These are phyloP conservation scores for Sicyos edulis DNA, from an alignment of 306 rosid species.

Conservation along the genomic window DNA sequence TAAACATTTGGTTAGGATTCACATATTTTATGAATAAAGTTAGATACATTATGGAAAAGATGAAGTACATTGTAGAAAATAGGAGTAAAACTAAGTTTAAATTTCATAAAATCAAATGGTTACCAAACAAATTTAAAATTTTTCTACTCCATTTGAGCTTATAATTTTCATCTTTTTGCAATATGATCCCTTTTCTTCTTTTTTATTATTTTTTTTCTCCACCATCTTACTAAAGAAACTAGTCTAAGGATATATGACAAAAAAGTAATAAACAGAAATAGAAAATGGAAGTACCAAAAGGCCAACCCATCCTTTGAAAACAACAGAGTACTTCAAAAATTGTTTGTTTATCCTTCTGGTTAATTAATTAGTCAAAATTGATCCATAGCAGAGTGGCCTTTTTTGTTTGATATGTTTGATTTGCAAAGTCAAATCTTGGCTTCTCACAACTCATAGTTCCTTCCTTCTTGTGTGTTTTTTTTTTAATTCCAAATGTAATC, in stretches of 20 bases:
- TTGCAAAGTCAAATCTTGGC: background rate
- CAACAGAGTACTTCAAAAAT: background rate
- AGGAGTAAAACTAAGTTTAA: too few relatives aligned
- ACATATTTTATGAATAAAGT: too few relatives aligned
- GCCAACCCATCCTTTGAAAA: too few relatives aligned
- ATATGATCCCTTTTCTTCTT: background rate
- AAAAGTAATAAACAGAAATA: too few relatives aligned
- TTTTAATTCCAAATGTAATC: background rate
- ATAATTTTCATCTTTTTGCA: background rate
- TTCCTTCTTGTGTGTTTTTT: background rate
- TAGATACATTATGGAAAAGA: too few relatives aligned
- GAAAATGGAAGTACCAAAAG: too few relatives aligned
- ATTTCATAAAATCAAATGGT: too few relatives aligned
- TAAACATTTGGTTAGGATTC: too few relatives aligned
- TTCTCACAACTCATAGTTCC: background rate
- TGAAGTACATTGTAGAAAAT: too few relatives aligned
- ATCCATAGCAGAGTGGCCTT: background rate
- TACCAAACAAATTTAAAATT: too few relatives aligned
- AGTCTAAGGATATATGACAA: background rate
- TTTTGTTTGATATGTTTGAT: background rate
- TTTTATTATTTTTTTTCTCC: background rate
- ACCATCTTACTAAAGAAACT: background rate
- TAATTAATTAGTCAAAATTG: background rate
- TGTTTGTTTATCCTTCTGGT: background rate
- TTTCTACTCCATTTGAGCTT: background rate